Evolutionary conservation across 2,329 filamentous ascomycete species (phyloP).

Genomic region (Rutstroemia sp.): DNA sequence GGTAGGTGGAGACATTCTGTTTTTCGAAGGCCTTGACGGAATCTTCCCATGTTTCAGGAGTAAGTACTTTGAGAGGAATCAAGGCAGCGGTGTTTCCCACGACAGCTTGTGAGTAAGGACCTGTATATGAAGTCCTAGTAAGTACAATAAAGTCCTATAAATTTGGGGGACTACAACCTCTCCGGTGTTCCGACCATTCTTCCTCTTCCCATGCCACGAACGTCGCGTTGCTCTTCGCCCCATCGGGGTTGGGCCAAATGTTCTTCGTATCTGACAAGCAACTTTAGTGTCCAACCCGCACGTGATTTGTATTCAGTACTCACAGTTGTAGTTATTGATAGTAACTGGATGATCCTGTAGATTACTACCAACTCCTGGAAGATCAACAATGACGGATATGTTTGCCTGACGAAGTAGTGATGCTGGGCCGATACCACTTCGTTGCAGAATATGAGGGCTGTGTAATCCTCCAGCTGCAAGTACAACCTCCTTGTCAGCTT

Average conservation of each 20-base stretch:
- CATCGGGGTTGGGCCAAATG: not conserved
- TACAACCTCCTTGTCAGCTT: slow-evolving; percentile 29
- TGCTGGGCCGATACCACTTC: slow-evolving; percentile 25
- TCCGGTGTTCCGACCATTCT: not conserved
- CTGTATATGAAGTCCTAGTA: not conserved
- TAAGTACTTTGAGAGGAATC: not conserved
- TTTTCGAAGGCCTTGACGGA: not conserved
- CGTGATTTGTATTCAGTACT: not conserved
- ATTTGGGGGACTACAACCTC: not conserved
- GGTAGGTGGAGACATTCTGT: not conserved
- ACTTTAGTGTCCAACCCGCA: not conserved
- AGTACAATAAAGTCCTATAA: not conserved
- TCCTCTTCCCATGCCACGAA: not conserved
- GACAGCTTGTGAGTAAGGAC: not conserved
- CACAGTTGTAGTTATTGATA: not conserved
- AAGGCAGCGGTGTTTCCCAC: not conserved
- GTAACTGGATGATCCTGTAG: slow-evolving; percentile 26
- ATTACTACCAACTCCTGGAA: slow-evolving; percentile 35
- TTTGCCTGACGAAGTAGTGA: slow-evolving; percentile 26
- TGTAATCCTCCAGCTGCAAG: slow-evolving; percentile 30
- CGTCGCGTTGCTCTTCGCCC: not conserved
- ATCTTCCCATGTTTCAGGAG: not conserved
- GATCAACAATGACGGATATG: slow-evolving; percentile 31
- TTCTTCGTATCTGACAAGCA: not conserved
- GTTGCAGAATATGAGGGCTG: slow-evolving; percentile 16